Conservation (phyloP, 495 filamentous ascomycete genomes). For the Lepidopterella palustris region DNA sequence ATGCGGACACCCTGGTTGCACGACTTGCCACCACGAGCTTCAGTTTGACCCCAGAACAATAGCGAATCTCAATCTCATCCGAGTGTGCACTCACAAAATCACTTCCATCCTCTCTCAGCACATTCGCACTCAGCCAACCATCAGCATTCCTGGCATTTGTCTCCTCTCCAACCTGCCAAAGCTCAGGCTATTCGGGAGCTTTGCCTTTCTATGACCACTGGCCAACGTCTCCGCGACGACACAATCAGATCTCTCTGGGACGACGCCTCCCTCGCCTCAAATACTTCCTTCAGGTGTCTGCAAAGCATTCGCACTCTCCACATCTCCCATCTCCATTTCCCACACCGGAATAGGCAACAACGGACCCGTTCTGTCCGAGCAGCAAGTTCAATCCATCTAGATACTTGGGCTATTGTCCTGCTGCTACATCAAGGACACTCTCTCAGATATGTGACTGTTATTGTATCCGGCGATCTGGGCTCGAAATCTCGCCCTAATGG, state of each 20-base stretch:
- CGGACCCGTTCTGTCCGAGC: conserved; percentile 8
- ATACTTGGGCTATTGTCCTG: conserved; percentile 8
- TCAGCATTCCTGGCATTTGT: neutral
- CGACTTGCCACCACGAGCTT: neutral
- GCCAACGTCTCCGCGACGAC: neutral
- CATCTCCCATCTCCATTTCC: conserved; percentile 8
- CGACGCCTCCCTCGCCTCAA: neutral
- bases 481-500: conserved; percentile 10
- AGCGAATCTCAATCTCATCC: conserved; percentile 1
- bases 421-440: neutral
- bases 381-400: neutral
- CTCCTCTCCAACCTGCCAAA: neutral
- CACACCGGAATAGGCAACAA: conserved; percentile 1
- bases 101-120: conserved; percentile 4
- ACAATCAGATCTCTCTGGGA: neutral
- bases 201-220: conserved; percentile 2
- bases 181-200: neutral
- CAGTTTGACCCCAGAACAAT: neutral
- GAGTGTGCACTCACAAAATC: conserved; percentile 8
- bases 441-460: conserved; percentile 5
- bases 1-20: neutral
- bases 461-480: conserved; percentile 9
- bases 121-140: neutral
- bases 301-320: conserved; percentile 6
- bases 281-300: neutral